These are phyloP conservation scores for Trichaptum fuscoviolaceum DNA, from an alignment of 768 basidiomycete species.

Conservation along the genomic window DNA sequence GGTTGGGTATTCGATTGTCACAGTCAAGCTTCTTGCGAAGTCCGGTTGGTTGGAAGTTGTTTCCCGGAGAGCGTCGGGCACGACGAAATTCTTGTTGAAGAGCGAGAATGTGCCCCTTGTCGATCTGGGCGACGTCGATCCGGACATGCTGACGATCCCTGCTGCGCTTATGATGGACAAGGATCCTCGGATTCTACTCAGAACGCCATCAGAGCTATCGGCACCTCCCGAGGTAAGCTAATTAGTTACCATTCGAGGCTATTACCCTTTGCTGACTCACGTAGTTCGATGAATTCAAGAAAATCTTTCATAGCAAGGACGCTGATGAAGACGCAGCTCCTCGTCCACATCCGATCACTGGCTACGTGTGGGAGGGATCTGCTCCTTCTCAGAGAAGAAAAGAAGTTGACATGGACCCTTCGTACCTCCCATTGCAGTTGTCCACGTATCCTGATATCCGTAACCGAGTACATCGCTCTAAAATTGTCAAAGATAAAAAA, in stretches of 20 bases:
- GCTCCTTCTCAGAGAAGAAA: conserved; percentile 89
- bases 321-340: conserved; percentile 22
- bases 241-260: conserved; percentile 7
- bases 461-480: conserved; percentile 41
- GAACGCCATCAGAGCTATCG: conserved; percentile 2
- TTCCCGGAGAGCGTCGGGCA: conserved; percentile 83
- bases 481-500: conserved; percentile 47
- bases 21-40: conserved; percentile 65
- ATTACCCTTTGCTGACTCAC: conserved; percentile 1
- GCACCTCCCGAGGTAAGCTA: not conserved
- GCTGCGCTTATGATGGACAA: conserved; percentile 72
- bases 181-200: conserved; percentile 25
- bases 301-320: conserved; percentile 8
- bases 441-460: conserved; percentile 61
- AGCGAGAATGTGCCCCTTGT: conserved; percentile 88
- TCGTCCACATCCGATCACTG: conserved; percentile 68
- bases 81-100: conserved; percentile 77
- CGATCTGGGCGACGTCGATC: conserved; percentile 76
- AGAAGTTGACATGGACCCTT: conserved; percentile 78
- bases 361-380: conserved; percentile 83
- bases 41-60: conserved; percentile 88
- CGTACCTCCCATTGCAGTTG: conserved; percentile 80
- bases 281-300: not conserved
- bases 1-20: conserved; percentile 77
- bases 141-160: conserved; percentile 67